Evolutionary conservation across 2,329 filamentous ascomycete species (phyloP).

Genomic region (Ascocoryne sarcoides): DNA sequence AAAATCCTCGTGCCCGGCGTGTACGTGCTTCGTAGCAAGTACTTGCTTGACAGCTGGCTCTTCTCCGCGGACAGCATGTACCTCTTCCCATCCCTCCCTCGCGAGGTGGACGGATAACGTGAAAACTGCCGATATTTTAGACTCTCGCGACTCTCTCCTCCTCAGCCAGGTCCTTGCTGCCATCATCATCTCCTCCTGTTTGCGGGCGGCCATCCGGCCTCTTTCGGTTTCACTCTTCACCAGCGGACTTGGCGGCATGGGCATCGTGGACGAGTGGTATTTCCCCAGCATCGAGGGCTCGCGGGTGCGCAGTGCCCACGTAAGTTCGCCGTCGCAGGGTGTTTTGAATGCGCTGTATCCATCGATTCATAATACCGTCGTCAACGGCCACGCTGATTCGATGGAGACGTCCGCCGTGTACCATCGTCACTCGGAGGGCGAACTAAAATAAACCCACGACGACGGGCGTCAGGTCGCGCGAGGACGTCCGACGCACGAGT

Average conservation of each 20-base stretch:
- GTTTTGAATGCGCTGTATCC: conserved; percentile 18
- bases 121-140: no score
- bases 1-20: no score
- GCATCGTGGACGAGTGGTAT: conserved; percentile 1
- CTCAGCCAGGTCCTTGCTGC: neutral
- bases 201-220: conserved; percentile 1
- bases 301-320: conserved; percentile 6
- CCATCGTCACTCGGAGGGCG: neutral
- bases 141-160: no score
- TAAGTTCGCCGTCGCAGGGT: conserved; percentile 14
- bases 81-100: no score
- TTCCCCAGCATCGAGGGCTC: conserved; percentile 5
- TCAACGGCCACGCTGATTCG: conserved; percentile 5
- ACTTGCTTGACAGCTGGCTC: no score
- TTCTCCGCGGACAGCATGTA: no score
- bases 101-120: no score
- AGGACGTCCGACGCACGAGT: neutral
- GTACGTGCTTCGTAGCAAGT: no score
- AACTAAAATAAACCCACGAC: no score
- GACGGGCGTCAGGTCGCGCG: neutral
- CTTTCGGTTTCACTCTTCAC: neutral
- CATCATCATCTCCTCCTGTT: neutral
- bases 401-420: neutral
- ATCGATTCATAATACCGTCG: no score
- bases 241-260: neutral